Conservation (phyloP, 1,284 basidiomycete species). For the Caloboletus inedulis region DNA sequence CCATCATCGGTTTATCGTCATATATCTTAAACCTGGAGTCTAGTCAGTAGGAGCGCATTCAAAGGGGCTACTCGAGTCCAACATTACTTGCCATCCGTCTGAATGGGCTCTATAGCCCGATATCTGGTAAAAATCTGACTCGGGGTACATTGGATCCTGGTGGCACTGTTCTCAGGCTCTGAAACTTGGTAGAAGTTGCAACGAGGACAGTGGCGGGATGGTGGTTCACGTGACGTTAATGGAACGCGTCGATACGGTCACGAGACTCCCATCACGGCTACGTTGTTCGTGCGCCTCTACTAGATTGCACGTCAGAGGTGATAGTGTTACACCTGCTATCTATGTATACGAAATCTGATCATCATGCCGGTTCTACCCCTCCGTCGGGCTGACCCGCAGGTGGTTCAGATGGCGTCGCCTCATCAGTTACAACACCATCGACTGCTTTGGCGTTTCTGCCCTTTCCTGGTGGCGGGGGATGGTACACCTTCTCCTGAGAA, state of each 20-base stretch:
- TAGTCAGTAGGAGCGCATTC: neutral
- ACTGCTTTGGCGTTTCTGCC: conserved; percentile 49
- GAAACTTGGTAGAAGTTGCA: neutral
- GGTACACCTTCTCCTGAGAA: conserved; percentile 69
- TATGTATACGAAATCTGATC: neutral
- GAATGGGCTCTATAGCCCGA: conserved; percentile 31
- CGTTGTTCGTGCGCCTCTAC: no score
- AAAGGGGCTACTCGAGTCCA: neutral
- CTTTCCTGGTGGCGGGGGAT: conserved; percentile 74
- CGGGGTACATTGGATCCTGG: conserved; percentile 10
- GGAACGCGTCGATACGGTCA: conserved; percentile 4
- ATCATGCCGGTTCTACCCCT: conserved; percentile 7
- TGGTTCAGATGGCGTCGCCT: neutral
- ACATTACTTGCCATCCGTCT: conserved; percentile 22
- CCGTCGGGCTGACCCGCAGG: conserved; percentile 5
- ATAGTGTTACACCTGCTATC: neutral
- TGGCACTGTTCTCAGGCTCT: neutral
- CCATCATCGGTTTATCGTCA: conserved; percentile 24
- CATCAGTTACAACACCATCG: conserved; percentile 4
- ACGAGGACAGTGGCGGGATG: neutral
- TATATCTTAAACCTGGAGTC: conserved; percentile 29
- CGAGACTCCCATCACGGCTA: conserved; percentile 2
- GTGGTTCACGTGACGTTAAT: neutral
- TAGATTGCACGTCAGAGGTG: no score
- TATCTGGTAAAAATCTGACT: conserved; percentile 29